Evolutionary conservation across 495 filamentous ascomycete genomes (phyloP).

Genomic region (Darksidea phi): DNA sequence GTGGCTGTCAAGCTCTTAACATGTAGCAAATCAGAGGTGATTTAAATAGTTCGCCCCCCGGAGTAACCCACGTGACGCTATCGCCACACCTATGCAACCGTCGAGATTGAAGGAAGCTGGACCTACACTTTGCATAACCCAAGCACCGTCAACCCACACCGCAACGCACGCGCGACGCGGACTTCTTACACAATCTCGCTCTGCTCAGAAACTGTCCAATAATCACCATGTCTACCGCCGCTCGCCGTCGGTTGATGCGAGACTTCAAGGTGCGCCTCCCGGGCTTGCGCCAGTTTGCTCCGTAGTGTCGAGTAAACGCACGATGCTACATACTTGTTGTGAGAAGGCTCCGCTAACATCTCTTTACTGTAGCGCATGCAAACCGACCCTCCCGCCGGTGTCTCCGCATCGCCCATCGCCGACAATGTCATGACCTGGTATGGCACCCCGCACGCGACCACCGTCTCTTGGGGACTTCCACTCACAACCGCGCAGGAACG

Average conservation of each 20-base stretch:
- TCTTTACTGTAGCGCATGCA: constrained; percentile 79
- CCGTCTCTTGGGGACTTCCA: constrained; percentile 9
- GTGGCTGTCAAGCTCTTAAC: no score
- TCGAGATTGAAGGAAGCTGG: background rate
- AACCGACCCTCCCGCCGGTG: constrained; percentile 94
- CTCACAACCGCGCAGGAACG: constrained; percentile 67
- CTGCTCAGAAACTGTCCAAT: background rate
- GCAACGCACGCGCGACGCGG: background rate
- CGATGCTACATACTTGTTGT: background rate
- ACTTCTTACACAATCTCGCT: background rate
- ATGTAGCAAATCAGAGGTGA: no score
- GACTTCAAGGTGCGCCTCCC: constrained; percentile 83
- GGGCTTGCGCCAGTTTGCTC: background rate
- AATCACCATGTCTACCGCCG: constrained; percentile 79
- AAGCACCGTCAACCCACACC: no score
- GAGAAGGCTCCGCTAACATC: background rate
- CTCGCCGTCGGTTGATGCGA: constrained; percentile 91
- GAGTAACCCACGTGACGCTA: background rate
- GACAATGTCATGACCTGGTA: constrained; percentile 99
- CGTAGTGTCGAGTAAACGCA: background rate
- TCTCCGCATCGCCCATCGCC: constrained; percentile 92
- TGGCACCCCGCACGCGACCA: constrained; percentile 31
- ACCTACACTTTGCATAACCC: no score
- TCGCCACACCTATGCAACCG: background rate
- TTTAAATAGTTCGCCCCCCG: no score